Conservation (phyloP, 2,329 filamentous ascomycete genomes). For the Cercospora zeina region DNA sequence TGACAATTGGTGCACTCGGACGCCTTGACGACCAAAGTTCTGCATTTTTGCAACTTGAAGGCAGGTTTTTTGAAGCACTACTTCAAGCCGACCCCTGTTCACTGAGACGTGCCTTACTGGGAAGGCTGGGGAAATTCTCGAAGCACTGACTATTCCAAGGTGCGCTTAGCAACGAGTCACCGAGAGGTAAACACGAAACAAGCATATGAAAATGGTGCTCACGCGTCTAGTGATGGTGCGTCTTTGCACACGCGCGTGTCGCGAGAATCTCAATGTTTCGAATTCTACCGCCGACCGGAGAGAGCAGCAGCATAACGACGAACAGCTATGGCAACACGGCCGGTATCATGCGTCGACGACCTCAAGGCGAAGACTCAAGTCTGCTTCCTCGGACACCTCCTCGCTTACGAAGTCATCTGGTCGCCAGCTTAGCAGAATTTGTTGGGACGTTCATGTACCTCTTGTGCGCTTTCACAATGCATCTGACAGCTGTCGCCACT, state of each 20-base stretch:
- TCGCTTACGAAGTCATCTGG: constrained; percentile 25
- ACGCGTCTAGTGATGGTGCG: neutral
- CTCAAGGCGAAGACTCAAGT: neutral
- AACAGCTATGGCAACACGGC: constrained; percentile 17
- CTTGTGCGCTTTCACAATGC: constrained; percentile 39
- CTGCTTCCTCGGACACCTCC: neutral
- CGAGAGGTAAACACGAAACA: neutral
- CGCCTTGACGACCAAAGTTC: neutral
- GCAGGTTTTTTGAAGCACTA: constrained; percentile 7
- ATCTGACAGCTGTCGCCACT: constrained; percentile 33
- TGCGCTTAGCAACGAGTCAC: constrained; percentile 7
- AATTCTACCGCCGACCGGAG: constrained; percentile 4
- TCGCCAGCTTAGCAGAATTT: constrained; percentile 38
- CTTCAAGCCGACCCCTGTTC: constrained; percentile 8
- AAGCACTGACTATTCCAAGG: neutral
- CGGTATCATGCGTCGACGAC: constrained; percentile 9
- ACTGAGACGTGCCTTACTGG: neutral
- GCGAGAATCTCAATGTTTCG: constrained; percentile 9
- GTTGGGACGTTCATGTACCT: constrained; percentile 42
- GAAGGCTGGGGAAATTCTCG: neutral
- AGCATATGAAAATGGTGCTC: neutral
- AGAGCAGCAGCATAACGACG: constrained; percentile 13
- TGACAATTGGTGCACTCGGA: neutral
- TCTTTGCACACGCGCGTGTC: neutral
- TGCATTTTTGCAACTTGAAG: neutral